Evolutionary conservation across 768 basidiomycete species (phyloP).

Genomic region (Scleroderma bovista): DNA sequence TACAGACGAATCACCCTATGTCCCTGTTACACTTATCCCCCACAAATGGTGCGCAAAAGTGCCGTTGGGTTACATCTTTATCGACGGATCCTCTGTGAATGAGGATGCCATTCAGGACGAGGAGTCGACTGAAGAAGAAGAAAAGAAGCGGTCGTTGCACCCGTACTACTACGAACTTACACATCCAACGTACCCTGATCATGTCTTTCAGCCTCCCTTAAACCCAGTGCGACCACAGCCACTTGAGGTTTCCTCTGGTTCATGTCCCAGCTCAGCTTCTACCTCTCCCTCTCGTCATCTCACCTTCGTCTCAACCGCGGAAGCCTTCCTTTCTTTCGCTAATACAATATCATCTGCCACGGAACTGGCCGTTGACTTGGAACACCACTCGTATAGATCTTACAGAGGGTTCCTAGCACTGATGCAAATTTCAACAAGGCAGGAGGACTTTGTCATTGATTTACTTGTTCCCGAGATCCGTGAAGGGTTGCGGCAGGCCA

Average conservation of each 20-base stretch:
- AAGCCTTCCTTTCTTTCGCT: slow-evolving; percentile 57
- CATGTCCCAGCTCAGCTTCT: no score
- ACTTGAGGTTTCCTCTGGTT: slow-evolving; percentile 48
- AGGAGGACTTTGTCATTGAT: slow-evolving; percentile 86
- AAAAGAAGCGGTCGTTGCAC: slow-evolving; percentile 38
- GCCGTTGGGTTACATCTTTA: slow-evolving; percentile 63
- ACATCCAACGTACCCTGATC: slow-evolving; percentile 63
- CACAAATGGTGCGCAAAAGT: slow-evolving; percentile 83
- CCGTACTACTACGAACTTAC: slow-evolving; percentile 86
- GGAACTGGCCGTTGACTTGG: slow-evolving; percentile 91
- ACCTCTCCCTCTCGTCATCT: slow-evolving; percentile 36
- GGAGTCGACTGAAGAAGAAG: slow-evolving; percentile 15
- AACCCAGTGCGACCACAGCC: slow-evolving; percentile 49
- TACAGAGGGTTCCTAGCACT: slow-evolving; percentile 87
- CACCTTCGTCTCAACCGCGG: slow-evolving; percentile 60
- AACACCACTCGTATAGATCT: slow-evolving; percentile 86
- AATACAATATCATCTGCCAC: slow-evolving; percentile 53
- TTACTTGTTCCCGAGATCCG: slow-evolving; percentile 56
- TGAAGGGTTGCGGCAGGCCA: slow-evolving; percentile 66
- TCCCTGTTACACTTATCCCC: slow-evolving; percentile 48
- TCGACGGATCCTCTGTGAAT: slow-evolving; percentile 18
- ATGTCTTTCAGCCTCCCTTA: slow-evolving; percentile 50
- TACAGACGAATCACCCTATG: slow-evolving; percentile 51
- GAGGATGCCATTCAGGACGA: slow-evolving; percentile 7
- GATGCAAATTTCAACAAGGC: slow-evolving; percentile 85